Evolutionary conservation across 805 yeast species (phyloP), one percentile per base, ranked within the genome.

Genomic region (Metschnikowia lunata): DNA sequence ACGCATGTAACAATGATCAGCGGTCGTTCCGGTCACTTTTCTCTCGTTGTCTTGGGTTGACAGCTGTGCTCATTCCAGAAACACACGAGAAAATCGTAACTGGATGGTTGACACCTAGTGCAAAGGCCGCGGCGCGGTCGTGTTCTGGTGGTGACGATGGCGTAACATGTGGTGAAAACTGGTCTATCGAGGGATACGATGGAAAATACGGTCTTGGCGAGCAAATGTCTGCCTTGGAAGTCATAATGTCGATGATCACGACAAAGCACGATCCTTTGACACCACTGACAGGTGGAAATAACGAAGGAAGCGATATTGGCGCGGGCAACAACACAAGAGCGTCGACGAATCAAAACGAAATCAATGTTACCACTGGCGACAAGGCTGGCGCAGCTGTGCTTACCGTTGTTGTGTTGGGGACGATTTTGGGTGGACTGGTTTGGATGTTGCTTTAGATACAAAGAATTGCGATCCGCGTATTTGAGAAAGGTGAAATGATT

Each of bases 381-480:
- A 53, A 75, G 56, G 96, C 88, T 3, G 98, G 98, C 43, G 97
- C 97, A 1, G 96, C 95, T 34, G 71, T 90, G 15, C 63, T 88
- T 36, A 91, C 98, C 0, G 91, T 89, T 0, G 64, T 88, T 8
- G 81, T 85, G 1, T 62, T 88, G 50, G 78, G 79, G 1, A 60
- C 73, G 3, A 55, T 88, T 23, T 60, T 82, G 15, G 88, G 82
- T 31, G 80, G 89, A 23, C 75, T 85, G 29, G 70, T 81, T 30
- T 89, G 98, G 97, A 83, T 91, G 90, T 59, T 81, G 40, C 60
- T 79, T 42, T 79, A 62, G 53, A 33, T 35, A 14, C 31, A 6
- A 11, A 11, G 31, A 29, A 29, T 12, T 18, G 5, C 23, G 23
- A 18, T 5, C 5, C 23, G 23, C 23, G 4, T 18, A 18, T 3